A percentile compares a stretch with the other conserved stretches of the same genome.
Evolutionary conservation across 495 filamentous ascomycete species (phyloP).

Genomic region (Penicillium cataractarum): DNA sequence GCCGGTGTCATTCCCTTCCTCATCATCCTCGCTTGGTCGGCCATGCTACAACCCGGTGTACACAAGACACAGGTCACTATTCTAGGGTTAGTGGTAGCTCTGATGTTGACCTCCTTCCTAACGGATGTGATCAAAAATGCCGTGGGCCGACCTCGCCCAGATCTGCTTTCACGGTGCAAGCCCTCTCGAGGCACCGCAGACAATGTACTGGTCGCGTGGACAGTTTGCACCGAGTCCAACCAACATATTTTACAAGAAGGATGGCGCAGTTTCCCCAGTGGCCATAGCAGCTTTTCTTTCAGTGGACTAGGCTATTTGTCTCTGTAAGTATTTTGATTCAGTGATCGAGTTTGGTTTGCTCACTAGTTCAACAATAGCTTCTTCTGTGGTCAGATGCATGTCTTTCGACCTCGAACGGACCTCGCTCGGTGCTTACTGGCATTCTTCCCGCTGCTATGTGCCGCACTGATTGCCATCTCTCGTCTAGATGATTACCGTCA

Average conservation of each 20-base stretch:
- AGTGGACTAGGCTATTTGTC: slow-evolving; percentile 81
- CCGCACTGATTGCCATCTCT: slow-evolving; percentile 86
- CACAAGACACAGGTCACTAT: slow-evolving; percentile 88
- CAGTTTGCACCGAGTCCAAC: slow-evolving; percentile 78
- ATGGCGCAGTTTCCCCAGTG: slow-evolving; percentile 90
- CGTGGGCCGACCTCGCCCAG: slow-evolving; percentile 87
- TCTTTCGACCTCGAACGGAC: slow-evolving; percentile 76
- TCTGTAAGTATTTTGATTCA: slow-evolving; percentile 44
- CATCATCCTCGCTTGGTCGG: slow-evolving; percentile 66
- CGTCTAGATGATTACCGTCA: slow-evolving; percentile 93
- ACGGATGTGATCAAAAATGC: slow-evolving; percentile 93
- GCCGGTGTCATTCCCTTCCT: slow-evolving; percentile 70
- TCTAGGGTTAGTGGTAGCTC: slow-evolving; percentile 74
- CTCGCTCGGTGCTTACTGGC: slow-evolving; percentile 62
- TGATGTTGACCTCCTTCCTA: slow-evolving; percentile 78
- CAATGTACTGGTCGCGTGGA: slow-evolving; percentile 69
- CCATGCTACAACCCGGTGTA: slow-evolving; percentile 56
- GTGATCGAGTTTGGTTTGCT: background rate
- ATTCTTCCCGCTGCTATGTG: slow-evolving; percentile 72
- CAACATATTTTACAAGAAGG: slow-evolving; percentile 86
- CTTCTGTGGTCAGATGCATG: slow-evolving; percentile 75
- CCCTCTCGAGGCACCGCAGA: slow-evolving; percentile 65
- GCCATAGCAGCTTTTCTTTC: slow-evolving; percentile 86
- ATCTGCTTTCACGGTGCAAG: slow-evolving; percentile 86
- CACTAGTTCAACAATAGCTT: slow-evolving; percentile 49